These are phyloP conservation scores for Bauhinia variegata DNA, from an alignment of 306 rosid genomes.

Conservation along the genomic window DNA sequence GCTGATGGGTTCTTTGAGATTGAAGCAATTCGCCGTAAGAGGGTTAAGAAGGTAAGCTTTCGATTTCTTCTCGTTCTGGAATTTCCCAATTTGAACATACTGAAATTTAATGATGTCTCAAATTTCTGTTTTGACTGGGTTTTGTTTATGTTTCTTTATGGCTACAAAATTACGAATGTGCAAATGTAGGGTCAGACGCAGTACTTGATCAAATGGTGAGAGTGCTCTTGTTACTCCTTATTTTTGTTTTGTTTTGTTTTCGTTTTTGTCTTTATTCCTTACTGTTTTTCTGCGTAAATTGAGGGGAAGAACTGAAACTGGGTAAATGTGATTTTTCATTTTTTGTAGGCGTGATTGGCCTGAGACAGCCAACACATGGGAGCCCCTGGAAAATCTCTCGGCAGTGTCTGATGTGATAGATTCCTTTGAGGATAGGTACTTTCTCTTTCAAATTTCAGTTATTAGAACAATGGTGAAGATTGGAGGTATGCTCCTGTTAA, in stretches of 20 bases:
- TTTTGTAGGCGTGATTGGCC: conserved; percentile 96
- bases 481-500: background rate
- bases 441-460: too few species aligned
- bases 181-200: conserved; percentile 73
- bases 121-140: too few species aligned
- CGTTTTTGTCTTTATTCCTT: background rate
- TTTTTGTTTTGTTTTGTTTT: too few species aligned
- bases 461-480: too few species aligned
- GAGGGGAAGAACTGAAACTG: background rate
- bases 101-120: too few species aligned
- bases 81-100: too few species aligned
- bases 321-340: background rate
- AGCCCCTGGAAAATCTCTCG: conserved; percentile 87
- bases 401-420: conserved; percentile 79
- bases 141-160: background rate
- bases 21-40: conserved; percentile 81
- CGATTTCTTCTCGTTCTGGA: background rate
- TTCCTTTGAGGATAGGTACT: conserved; percentile 83
- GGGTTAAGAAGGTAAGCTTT: conserved; percentile 69
- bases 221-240: conserved; percentile 15
- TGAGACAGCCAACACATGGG: conserved; percentile 94
- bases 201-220: conserved; percentile 87
- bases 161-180: conserved; percentile 9
- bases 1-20: conserved; percentile 78
- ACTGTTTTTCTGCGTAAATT: background rate